phyloP scores from a whole-genome alignment of 768 basidiomycete species.

The Myochromella boudieri region DNA sequence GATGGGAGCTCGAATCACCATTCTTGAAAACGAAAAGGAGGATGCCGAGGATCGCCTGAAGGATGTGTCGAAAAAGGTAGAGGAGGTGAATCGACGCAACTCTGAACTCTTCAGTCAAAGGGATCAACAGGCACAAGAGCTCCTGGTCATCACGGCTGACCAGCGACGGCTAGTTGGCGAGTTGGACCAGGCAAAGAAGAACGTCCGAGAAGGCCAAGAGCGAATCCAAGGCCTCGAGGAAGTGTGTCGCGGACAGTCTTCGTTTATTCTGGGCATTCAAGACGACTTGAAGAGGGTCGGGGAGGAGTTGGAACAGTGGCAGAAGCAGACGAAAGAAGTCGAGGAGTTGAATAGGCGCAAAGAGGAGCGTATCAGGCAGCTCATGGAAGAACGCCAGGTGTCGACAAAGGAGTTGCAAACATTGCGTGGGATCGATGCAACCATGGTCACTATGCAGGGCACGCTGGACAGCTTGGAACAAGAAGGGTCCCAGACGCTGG shows the following conservation, averaged over 20 bases:
- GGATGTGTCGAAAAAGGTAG: constrained; percentile 5
- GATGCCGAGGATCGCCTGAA: constrained; percentile 7
- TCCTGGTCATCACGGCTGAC: not conserved
- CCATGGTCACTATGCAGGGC: not conserved
- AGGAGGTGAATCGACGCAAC: constrained; percentile 4
- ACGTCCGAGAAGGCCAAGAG: not conserved
- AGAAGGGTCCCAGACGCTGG: not conserved
- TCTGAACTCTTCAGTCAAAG: constrained; percentile 13
- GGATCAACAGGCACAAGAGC: not conserved
- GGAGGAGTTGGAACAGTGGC: constrained; percentile 1
- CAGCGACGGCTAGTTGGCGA: not conserved
- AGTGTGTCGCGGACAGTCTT: not conserved
- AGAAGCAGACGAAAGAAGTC: not conserved
- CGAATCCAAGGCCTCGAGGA: not conserved
- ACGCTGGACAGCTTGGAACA: not conserved
- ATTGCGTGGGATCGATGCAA: not conserved
- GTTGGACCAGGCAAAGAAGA: not conserved
- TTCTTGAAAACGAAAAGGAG: not conserved
- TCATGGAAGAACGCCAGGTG: not conserved
- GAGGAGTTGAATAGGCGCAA: constrained; percentile 1
- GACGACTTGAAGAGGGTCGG: not conserved
- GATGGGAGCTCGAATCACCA: not conserved
- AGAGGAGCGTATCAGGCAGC: not conserved
- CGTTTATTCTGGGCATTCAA: not conserved
- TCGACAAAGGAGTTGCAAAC: not conserved